Evolutionary conservation across 2,329 filamentous ascomycete species (phyloP).

Genomic region (Thermomyces lanuginosus): DNA sequence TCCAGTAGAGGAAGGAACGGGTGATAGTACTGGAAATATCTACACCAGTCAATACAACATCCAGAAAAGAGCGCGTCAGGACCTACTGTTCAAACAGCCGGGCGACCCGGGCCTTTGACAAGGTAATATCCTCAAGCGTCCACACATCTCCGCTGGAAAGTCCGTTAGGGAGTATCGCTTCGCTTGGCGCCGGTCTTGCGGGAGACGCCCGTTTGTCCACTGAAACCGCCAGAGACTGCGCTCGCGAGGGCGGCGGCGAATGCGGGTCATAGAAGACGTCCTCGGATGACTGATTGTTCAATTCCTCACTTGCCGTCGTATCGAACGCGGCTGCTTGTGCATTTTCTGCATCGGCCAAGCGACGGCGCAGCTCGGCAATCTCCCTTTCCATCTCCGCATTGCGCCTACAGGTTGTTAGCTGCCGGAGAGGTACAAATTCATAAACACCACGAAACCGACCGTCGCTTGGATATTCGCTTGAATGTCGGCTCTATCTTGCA

Average conservation of each 20-base stretch:
- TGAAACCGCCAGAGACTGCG: constrained; percentile 18
- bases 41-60: constrained; percentile 15
- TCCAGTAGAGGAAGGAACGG: constrained; percentile 47
- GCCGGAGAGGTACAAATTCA: not conserved
- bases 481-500: constrained; percentile 52
- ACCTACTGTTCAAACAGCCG: constrained; percentile 29
- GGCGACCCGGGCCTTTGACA: constrained; percentile 22
- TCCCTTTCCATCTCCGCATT: constrained; percentile 47
- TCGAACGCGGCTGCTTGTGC: constrained; percentile 9
- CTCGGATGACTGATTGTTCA: constrained; percentile 19
- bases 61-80: not conserved
- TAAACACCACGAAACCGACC: constrained; percentile 11
- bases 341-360: constrained; percentile 22
- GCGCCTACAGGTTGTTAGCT: constrained; percentile 27
- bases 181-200: constrained; percentile 17
- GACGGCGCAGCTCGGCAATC: constrained; percentile 32
- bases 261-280: constrained; percentile 18
- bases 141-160: constrained; percentile 27
- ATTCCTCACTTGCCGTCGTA: too few species aligned
- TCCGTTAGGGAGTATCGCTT: constrained; percentile 22
- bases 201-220: constrained; percentile 16
- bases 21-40: constrained; percentile 48
- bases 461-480: constrained; percentile 48
- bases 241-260: constrained; percentile 12
- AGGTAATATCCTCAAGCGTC: constrained; percentile 33